Evolutionary conservation across 192 early-diverging fungal genomes (phyloP).

Genomic region (Backusella australiensis): DNA sequence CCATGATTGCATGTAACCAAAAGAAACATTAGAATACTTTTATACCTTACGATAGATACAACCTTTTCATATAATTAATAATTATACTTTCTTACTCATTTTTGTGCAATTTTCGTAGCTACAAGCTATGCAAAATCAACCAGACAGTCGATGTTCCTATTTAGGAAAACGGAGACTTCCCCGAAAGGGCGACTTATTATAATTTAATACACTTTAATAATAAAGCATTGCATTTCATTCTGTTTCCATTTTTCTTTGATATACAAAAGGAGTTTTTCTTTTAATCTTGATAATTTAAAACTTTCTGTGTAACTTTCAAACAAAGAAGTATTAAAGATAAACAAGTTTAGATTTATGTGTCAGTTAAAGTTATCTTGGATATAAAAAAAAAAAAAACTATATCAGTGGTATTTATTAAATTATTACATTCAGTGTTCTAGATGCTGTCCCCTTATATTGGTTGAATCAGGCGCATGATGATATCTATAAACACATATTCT

Average conservation of each 20-base stretch:
- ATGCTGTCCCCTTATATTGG: neutral
- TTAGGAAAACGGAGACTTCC: no score
- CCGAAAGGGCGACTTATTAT: no score
- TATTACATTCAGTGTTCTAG: neutral
- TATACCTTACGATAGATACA: neutral
- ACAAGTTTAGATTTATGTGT: neutral
- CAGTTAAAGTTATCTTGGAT: neutral
- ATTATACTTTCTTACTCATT: no score
- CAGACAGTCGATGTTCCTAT: no score
- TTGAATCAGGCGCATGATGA: neutral
- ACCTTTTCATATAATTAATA: neutral
- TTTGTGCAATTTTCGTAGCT: no score
- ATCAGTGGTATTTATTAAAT: no score
- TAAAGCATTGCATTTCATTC: neutral
- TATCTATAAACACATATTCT: neutral
- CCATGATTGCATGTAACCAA: slow-evolving; percentile 40
- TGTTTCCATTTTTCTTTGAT: neutral
- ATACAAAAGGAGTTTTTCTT: neutral
- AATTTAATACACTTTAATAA: neutral
- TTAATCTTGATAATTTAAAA: neutral
- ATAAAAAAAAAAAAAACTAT: neutral
- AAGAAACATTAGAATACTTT: neutral
- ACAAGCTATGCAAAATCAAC: no score
- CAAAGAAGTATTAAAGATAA: neutral
- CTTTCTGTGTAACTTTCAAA: neutral